A percentile compares a stretch with the other conserved stretches of the same genome.
Evolutionary conservation across 108 stramenopile genomes (phyloP).

Genomic region (Nitzschia sp.): DNA sequence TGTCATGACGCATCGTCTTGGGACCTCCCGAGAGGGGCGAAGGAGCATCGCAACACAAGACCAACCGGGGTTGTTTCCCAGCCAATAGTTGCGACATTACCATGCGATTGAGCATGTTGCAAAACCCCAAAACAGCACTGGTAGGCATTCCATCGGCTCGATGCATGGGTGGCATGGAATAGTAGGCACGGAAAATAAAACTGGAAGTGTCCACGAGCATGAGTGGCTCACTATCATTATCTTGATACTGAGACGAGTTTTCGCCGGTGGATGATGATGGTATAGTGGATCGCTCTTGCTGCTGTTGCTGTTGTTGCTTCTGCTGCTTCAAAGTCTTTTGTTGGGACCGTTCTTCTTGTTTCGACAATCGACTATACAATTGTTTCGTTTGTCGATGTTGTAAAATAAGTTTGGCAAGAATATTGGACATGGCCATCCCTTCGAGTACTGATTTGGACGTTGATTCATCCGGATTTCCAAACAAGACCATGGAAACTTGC

Average conservation of each 20-base stretch:
- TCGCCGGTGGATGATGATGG: background rate
- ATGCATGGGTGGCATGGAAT: conserved; percentile 86
- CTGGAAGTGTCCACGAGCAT: conserved; percentile 84
- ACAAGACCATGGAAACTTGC: conserved; percentile 68
- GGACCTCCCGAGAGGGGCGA: conserved; percentile 8
- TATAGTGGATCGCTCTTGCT: background rate
- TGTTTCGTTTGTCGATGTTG: conserved; percentile 46
- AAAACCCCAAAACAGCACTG: conserved; percentile 86
- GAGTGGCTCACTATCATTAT: conserved; percentile 46
- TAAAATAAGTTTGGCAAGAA: conserved; percentile 49
- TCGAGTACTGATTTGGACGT: conserved; percentile 77
- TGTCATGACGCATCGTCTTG: conserved; percentile 67
- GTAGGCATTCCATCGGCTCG: conserved; percentile 80
- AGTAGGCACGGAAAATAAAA: conserved; percentile 86
- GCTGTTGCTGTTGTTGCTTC: conserved; percentile 1
- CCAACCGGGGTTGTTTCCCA: conserved; percentile 74
- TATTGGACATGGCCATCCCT: conserved; percentile 68
- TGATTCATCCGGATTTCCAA: conserved; percentile 53
- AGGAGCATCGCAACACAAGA: conserved; percentile 77
- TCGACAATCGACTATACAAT: conserved; percentile 41
- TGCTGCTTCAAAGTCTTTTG: conserved; percentile 24
- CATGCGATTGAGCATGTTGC: conserved; percentile 83
- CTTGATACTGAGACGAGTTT: background rate
- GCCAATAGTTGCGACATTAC: conserved; percentile 51
- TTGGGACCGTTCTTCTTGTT: conserved; percentile 43